Evolutionary conservation across 1,284 basidiomycete genomes (phyloP).

Genomic region (Athelia psychrophila): DNA sequence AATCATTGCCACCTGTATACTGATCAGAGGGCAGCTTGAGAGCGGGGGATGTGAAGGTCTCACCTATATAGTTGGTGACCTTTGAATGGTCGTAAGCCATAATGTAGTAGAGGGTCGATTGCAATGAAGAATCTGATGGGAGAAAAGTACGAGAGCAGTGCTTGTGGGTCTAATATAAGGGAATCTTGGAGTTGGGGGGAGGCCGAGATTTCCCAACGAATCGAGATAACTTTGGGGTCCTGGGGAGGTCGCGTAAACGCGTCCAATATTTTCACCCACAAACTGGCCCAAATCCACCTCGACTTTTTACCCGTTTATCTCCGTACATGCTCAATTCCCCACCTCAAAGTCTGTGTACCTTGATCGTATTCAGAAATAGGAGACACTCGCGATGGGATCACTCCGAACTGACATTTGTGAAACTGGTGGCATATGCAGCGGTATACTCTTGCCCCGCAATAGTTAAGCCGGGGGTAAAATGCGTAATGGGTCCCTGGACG

Average conservation of each 20-base stretch:
- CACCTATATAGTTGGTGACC: constrained; percentile 87
- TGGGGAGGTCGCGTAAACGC: background rate
- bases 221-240: background rate
- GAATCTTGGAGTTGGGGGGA: background rate
- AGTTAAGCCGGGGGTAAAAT: background rate
- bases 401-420: too few relatives aligned
- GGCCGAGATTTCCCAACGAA: background rate
- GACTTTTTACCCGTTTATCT: too few relatives aligned
- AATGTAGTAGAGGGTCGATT: constrained; percentile 11
- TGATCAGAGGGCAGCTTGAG: constrained; percentile 9
- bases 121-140: background rate
- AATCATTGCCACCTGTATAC: constrained; percentile 82
- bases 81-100: constrained; percentile 79
- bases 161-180: background rate
- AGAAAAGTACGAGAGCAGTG: background rate
- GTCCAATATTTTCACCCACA: background rate
- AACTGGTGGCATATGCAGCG: too few relatives aligned
- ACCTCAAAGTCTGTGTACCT: too few relatives aligned
- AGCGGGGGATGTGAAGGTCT: constrained; percentile 22
- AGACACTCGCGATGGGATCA: too few relatives aligned
- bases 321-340: too few relatives aligned
- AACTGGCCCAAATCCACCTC: too few relatives aligned
- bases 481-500: background rate
- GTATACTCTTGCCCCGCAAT: background rate
- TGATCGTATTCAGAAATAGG: too few relatives aligned